Base-by-base conservation (phyloP, 331 rosid genomes). In the Quercus phellos region DNA sequence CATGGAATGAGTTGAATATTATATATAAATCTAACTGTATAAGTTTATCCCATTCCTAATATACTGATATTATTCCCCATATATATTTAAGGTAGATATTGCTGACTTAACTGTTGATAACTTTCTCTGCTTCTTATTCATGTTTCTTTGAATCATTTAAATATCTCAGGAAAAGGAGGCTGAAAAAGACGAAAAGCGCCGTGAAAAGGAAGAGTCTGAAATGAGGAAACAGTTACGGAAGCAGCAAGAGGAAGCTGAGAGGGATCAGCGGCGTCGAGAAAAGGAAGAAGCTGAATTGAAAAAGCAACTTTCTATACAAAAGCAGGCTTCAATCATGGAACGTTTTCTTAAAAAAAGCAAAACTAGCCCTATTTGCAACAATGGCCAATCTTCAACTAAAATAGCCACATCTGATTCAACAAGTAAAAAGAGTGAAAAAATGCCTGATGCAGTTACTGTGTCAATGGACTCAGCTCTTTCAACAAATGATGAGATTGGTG, bases 291-390 rank as follows among this genome's bases (percentile, higher is more conserved):
- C 91, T 63, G 95, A 86, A 66, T 59, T 84, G 14, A 92, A 82
- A 87, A 89, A 84, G 78, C 84, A 90, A 77, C 94, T 89, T 17
- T 70, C 87, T 72, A 24, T 93, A 72, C 91, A 87, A 82, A 91
- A 90, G 80, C 98, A 93, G 82, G 97, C 85, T 72, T 91, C 97
- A 13, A 78, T 95, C 5, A 95, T 95, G 99, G 98, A 95, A 54
- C 97, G 94, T 19, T 95, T 95, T 82, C 85, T 95, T 53, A 93
- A 89, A 83, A 91, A 80, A 80, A 55, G 77, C 78, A 95, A 87
- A 91, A 66, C 82, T 43, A 78, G 68, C 51, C 85, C 82, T 7
- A 64, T 77, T 38, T 59, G 63, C 51, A 80, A 81, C 79, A 78
- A 70, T 60, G 91, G 87, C 5, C 73, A 81, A n/a, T 77, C 87